Evolutionary conservation across 345 rosid species (phyloP).

Genomic region (Rhodomyrtus tomentosa): DNA sequence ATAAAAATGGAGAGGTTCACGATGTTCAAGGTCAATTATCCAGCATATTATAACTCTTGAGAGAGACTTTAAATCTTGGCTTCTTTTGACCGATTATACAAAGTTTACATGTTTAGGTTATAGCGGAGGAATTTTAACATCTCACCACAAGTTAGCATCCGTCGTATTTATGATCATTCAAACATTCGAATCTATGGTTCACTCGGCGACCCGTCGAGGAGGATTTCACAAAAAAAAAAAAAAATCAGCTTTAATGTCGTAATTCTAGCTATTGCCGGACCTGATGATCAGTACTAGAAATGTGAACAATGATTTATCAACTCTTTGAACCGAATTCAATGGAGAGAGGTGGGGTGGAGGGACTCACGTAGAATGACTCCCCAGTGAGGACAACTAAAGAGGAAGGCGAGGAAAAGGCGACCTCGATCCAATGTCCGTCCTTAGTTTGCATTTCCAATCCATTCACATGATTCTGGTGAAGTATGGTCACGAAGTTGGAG

Average conservation of each 20-base stretch:
- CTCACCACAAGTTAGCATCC: not conserved
- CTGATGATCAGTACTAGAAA: too few relatives aligned
- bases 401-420: not conserved
- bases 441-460: slow-evolving; percentile 1
- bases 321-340: not conserved
- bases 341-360: not conserved
- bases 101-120: not conserved
- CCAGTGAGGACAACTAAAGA: slow-evolving; percentile 5
- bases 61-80: not conserved
- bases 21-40: not conserved
- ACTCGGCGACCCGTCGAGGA: not conserved
- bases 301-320: too few relatives aligned
- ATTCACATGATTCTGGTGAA: slow-evolving; percentile 6
- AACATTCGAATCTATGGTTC: not conserved
- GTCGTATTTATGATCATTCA: not conserved
- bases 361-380: slow-evolving; percentile 2
- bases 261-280: not conserved
- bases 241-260: not conserved
- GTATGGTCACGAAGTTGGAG: slow-evolving; percentile 1
- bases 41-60: not conserved
- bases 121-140: not conserved
- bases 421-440: slow-evolving; percentile 2
- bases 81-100: not conserved
- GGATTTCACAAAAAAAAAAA: not conserved
- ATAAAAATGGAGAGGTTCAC: not conserved